Evolutionary conservation across 2,329 filamentous ascomycete species (phyloP).

Genomic region (Alternaria tenuissima): DNA sequence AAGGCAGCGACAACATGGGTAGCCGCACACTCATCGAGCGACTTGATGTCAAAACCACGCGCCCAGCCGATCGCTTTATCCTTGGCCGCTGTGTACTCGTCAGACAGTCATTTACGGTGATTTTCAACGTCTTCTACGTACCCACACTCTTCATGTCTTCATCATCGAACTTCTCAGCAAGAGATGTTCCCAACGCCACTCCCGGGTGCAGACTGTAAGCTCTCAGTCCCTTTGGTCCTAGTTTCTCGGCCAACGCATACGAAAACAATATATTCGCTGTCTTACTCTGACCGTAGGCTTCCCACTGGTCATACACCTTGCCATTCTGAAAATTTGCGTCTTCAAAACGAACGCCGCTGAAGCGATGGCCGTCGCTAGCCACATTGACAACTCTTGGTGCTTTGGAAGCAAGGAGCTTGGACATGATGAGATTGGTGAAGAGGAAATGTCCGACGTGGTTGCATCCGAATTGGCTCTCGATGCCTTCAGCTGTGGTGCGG

Average conservation of each 20-base stretch:
- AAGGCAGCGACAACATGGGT: conserved; percentile 46
- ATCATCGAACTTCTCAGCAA: conserved; percentile 29
- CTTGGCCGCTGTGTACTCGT: conserved; percentile 15
- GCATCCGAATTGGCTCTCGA: conserved; percentile 55
- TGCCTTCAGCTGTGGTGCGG: conserved; percentile 43
- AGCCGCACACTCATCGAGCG: conserved; percentile 38
- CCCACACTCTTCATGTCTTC: conserved; percentile 34
- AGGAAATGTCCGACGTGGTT: conserved; percentile 62
- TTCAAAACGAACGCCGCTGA: conserved; percentile 54
- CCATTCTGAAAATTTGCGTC: conserved; percentile 55
- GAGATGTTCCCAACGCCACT: conserved; percentile 32
- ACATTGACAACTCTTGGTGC: conserved; percentile 54
- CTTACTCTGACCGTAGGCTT: conserved; percentile 62
- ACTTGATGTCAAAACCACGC: conserved; percentile 34
- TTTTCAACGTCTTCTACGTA: not conserved
- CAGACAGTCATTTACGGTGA: not conserved
- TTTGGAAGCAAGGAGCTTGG: conserved; percentile 48
- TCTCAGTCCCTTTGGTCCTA: conserved; percentile 31
- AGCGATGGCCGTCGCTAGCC: conserved; percentile 51
- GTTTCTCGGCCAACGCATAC: conserved; percentile 30
- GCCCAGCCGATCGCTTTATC: conserved; percentile 33
- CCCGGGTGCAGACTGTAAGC: conserved; percentile 45
- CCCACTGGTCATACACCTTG: conserved; percentile 53
- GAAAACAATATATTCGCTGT: conserved; percentile 58
- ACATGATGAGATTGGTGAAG: conserved; percentile 56